These are phyloP conservation scores for Penicillium sp. DNA, from an alignment of 2,329 filamentous ascomycete genomes.

Conservation along the genomic window DNA sequence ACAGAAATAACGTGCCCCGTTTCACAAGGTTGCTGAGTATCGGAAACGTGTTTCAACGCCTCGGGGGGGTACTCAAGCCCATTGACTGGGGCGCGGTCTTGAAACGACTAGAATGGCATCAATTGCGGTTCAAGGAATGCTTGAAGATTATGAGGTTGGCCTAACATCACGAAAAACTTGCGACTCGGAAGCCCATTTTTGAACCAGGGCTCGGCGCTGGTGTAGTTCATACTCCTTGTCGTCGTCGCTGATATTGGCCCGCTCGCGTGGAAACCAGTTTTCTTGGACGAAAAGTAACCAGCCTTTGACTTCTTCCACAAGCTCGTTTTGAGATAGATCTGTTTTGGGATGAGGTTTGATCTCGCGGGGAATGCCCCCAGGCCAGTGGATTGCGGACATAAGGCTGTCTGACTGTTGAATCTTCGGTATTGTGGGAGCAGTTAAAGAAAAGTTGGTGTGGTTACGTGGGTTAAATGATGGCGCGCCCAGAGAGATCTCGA, in stretches of 20 bases:
- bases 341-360: not conserved
- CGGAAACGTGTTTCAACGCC: not conserved
- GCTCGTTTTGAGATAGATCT: not conserved
- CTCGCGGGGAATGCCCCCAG: not conserved
- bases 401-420: not conserved
- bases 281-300: conserved; percentile 7
- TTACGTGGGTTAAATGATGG: not conserved
- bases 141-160: not conserved
- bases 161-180: conserved; percentile 2
- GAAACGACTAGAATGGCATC: not conserved
- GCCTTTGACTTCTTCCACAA: not conserved
- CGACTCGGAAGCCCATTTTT: conserved; percentile 5
- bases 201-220: conserved; percentile 4
- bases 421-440: not conserved
- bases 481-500: too few relatives aligned
- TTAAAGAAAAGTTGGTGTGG: not conserved
- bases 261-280: not conserved
- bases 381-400: not conserved
- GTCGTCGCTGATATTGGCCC: not conserved
- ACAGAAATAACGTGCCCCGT: not conserved
- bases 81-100: not conserved
- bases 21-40: conserved; percentile 7
- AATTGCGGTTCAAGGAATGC: not conserved
- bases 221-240: not conserved
- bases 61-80: conserved; percentile 3